Evolutionary conservation across 768 basidiomycete species (phyloP).

Genomic region (Panaeolus papilionaceus): DNA sequence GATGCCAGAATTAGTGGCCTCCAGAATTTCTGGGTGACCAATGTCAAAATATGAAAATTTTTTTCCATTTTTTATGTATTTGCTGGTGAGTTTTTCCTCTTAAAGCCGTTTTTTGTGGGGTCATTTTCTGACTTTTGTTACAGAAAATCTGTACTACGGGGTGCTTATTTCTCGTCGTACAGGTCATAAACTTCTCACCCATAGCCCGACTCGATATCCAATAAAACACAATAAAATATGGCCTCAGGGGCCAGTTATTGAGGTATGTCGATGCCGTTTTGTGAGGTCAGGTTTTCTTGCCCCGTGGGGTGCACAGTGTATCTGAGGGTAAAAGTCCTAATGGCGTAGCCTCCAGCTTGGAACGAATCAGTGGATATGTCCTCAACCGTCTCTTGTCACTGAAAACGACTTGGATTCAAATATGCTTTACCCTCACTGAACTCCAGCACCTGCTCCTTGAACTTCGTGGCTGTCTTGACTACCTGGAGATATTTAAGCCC

Average conservation of each 20-base stretch:
- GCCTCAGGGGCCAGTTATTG: not conserved
- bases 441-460: constrained; percentile 26
- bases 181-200: not conserved
- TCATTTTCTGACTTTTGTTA: not conserved
- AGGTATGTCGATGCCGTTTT: not conserved
- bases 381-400: not conserved
- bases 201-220: not conserved
- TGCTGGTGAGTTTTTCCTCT: not conserved
- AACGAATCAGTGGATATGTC: not conserved
- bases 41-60: not conserved
- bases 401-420: constrained; percentile 10
- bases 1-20: not conserved
- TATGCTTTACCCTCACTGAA: constrained; percentile 18
- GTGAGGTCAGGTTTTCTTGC: not conserved
- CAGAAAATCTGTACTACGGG: not conserved
- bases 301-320: not conserved
- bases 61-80: too few species aligned
- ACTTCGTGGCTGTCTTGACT: constrained; percentile 20
- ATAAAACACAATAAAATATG: not conserved
- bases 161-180: not conserved
- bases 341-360: not conserved
- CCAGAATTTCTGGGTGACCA: not conserved
- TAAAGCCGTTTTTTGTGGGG: not conserved
- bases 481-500: constrained; percentile 21
- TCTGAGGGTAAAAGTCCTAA: not conserved